phyloP scores from a whole-genome alignment of 1,284 basidiomycete species.

The Moniliella sp. region DNA sequence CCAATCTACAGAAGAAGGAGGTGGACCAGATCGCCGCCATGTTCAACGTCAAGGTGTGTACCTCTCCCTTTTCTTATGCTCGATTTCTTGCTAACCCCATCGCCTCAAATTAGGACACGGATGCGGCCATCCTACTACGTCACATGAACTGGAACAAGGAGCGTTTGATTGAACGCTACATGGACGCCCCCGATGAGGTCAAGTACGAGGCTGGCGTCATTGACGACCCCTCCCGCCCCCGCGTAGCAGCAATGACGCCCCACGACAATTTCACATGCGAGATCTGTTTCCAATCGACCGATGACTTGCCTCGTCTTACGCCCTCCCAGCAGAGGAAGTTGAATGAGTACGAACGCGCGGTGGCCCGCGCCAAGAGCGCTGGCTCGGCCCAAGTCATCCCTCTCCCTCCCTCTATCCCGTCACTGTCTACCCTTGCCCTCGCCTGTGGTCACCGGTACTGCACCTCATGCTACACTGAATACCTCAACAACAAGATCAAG shows the following conservation, averaged over 20 bases:
- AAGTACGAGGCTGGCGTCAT: conserved; percentile 23
- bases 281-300: conserved; percentile 19
- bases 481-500: conserved; percentile 62
- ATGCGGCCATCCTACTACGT: conserved; percentile 58
- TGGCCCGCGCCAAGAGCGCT: no score
- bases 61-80: no score
- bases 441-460: conserved; percentile 29
- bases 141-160: conserved; percentile 88
- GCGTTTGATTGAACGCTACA: conserved; percentile 43
- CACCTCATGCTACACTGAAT: conserved; percentile 59
- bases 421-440: conserved; percentile 24
- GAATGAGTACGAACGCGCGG: background rate
- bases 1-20: conserved; percentile 19
- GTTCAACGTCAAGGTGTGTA: conserved; percentile 23
- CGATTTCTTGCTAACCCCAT: no score
- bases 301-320: conserved; percentile 9
- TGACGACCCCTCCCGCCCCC: conserved; percentile 11
- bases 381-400: no score
- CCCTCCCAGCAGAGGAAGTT: conserved; percentile 25
- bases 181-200: conserved; percentile 24
- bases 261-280: conserved; percentile 22
- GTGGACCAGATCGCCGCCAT: conserved; percentile 26
- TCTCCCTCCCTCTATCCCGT: no score
- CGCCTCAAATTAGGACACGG: conserved; percentile 35
- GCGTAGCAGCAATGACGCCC: conserved; percentile 8